These are phyloP conservation scores for Chaetomium sp. DNA, from an alignment of 2,329 filamentous ascomycete species.

Conservation along the genomic window DNA sequence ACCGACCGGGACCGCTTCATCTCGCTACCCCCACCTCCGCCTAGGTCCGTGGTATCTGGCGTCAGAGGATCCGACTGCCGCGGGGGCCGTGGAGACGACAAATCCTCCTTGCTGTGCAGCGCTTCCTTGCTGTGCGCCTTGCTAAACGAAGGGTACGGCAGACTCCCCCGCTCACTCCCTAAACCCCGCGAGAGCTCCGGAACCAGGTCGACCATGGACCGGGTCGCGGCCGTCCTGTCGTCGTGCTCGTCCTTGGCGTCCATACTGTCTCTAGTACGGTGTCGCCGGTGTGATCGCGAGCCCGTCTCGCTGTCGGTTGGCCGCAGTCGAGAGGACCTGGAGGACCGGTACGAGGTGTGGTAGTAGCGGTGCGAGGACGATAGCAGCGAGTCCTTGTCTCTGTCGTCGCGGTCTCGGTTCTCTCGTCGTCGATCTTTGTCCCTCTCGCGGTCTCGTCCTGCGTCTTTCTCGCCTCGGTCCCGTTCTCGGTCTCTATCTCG, in stretches of 20 bases:
- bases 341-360: conserved; percentile 34
- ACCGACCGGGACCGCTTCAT: conserved; percentile 43
- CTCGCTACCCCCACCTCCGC: conserved; percentile 42
- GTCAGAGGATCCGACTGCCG: conserved; percentile 51
- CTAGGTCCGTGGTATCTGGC: conserved; percentile 66
- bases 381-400: conserved; percentile 21
- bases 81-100: conserved; percentile 30
- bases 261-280: conserved; percentile 30
- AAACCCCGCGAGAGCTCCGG: conserved; percentile 39
- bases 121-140: conserved; percentile 89
- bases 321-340: conserved; percentile 36
- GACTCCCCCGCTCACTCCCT: conserved; percentile 41
- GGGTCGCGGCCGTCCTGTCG: conserved; percentile 19
- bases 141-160: conserved; percentile 77
- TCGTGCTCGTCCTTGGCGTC: conserved; percentile 23
- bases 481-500: conserved; percentile 29
- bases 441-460: conserved; percentile 26
- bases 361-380: conserved; percentile 23
- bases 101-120: conserved; percentile 56
- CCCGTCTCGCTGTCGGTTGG: conserved; percentile 35
- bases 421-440: conserved; percentile 17
- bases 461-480: conserved; percentile 5
- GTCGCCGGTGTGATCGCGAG: conserved; percentile 33
- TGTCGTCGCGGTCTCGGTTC: conserved; percentile 28
- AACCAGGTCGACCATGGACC: conserved; percentile 44